phyloP scores from a whole-genome alignment of 805 yeast genomes.

The Clavispora vitiphila region DNA sequence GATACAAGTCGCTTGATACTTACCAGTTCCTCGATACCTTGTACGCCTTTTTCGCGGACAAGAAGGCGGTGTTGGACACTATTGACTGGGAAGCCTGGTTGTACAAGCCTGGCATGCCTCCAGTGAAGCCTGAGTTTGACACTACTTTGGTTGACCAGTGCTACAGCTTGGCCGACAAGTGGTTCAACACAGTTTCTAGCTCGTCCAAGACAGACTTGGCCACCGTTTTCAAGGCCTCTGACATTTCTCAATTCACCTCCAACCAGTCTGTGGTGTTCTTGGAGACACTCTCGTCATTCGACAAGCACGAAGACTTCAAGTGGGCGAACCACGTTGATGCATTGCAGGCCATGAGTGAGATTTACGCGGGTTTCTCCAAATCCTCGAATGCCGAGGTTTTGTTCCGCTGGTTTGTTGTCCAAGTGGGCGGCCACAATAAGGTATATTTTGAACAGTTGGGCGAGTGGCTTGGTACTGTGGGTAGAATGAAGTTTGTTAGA shows the following conservation, averaged over 20 bases:
- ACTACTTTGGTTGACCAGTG: conserved; percentile 75
- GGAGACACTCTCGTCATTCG: conserved; percentile 55
- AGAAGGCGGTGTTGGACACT: conserved; percentile 50
- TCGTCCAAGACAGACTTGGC: conserved; percentile 8
- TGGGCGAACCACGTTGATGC: conserved; percentile 33
- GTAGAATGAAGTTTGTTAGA: conserved; percentile 91
- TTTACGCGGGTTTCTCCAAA: conserved; percentile 37
- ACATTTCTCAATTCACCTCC: conserved; percentile 57
- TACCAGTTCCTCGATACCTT: conserved; percentile 74
- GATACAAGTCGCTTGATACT: conserved; percentile 70
- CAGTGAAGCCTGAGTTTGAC: conserved; percentile 70
- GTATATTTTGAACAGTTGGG: conserved; percentile 53
- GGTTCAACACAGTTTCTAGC: conserved; percentile 44
- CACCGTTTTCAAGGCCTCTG: conserved; percentile 38
- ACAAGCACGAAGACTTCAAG: conserved; percentile 34
- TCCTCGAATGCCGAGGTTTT: conserved; percentile 77
- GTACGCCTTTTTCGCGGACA: conserved; percentile 55
- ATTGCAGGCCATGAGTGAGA: conserved; percentile 28
- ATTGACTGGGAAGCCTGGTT: conserved; percentile 89
- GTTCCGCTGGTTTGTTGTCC: conserved; percentile 70
- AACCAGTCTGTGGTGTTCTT: conserved; percentile 78
- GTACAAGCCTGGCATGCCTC: conserved; percentile 81
- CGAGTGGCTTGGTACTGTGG: conserved; percentile 85
- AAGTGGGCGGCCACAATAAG: conserved; percentile 48
- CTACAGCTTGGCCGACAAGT: conserved; percentile 55